phyloP scores from a whole-genome alignment of 2,329 filamentous ascomycete species.

The Arthrobotrys musiformis region DNA sequence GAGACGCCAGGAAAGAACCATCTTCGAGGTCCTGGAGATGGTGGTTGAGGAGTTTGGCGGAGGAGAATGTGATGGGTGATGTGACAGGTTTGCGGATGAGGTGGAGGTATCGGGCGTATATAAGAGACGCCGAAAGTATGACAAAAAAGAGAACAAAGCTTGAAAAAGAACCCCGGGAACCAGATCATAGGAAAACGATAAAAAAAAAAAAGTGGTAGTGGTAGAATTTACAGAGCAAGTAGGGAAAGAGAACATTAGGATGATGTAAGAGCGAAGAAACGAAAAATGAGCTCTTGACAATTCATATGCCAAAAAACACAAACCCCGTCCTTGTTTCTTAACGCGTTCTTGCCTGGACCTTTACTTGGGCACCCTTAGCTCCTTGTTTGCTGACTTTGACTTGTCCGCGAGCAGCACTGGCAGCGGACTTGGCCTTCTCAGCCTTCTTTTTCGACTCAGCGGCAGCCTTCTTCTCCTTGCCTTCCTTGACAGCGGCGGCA shows the following conservation, averaged over 20 bases:
- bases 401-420: slow-evolving; percentile 79
- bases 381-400: slow-evolving; percentile 95
- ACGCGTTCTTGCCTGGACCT: slow-evolving; percentile 87
- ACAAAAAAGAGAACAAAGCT: slow-evolving; percentile 36
- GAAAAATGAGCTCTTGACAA: slow-evolving; percentile 50
- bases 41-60: neutral
- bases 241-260: slow-evolving; percentile 34
- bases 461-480: slow-evolving; percentile 97
- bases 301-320: slow-evolving; percentile 55
- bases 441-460: slow-evolving; percentile 94
- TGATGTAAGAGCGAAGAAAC: slow-evolving; percentile 15
- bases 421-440: slow-evolving; percentile 96
- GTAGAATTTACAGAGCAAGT: slow-evolving; percentile 52
- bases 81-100: slow-evolving; percentile 15
- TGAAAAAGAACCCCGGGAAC: slow-evolving; percentile 48
- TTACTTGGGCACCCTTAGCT: slow-evolving; percentile 86
- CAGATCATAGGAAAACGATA: slow-evolving; percentile 43
- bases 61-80: neutral
- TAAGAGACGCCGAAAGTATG: slow-evolving; percentile 37
- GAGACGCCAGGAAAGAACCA: neutral
- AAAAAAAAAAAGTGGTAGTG: slow-evolving; percentile 24
- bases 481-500: slow-evolving; percentile 89
- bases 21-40: slow-evolving; percentile 10
- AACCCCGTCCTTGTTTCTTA: slow-evolving; percentile 65
- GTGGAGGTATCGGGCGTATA: slow-evolving; percentile 31